phyloP scores from a whole-genome alignment of 2,329 filamentous ascomycete genomes.

The Zasmidium citrigriseum region DNA sequence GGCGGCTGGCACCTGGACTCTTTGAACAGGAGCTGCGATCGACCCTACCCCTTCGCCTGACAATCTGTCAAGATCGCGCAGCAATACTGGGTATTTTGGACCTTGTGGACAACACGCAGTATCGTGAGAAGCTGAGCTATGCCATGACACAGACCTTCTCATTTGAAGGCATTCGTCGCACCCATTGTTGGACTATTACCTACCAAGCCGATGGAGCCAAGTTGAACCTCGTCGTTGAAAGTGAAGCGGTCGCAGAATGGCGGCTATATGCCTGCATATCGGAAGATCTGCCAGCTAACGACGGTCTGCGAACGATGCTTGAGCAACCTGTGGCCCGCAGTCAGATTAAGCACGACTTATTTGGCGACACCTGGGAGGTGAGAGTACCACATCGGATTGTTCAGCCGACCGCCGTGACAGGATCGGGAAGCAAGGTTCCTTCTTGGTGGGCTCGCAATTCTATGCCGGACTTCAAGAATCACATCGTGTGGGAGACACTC shows the following conservation, averaged over 20 bases:
- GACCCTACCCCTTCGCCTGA: constrained; percentile 23
- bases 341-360: constrained; percentile 20
- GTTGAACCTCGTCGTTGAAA: constrained; percentile 40
- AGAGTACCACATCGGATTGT: constrained; percentile 35
- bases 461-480: constrained; percentile 40
- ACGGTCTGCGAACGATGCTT: constrained; percentile 24
- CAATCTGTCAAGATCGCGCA: constrained; percentile 2
- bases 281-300: constrained; percentile 19
- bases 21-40: constrained; percentile 25
- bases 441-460: constrained; percentile 42
- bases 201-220: constrained; percentile 37
- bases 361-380: constrained; percentile 47
- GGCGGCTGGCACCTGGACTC: constrained; percentile 32
- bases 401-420: constrained; percentile 26
- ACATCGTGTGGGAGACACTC: constrained; percentile 48
- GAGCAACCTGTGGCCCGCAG: constrained; percentile 29
- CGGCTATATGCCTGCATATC: constrained; percentile 30
- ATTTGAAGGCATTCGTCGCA: constrained; percentile 36
- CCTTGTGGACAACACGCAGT: constrained; percentile 15
- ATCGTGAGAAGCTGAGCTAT: constrained; percentile 33
- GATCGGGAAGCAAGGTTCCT: constrained; percentile 21
- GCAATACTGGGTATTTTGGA: not conserved
- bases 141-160: constrained; percentile 38
- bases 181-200: constrained; percentile 41
- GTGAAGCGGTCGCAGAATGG: constrained; percentile 26